Percentiles rank a stretch among this genome's conserved stretches.
Conservation (phyloP, 805 yeast genomes). For the Metschnikowia amazonensis region DNA sequence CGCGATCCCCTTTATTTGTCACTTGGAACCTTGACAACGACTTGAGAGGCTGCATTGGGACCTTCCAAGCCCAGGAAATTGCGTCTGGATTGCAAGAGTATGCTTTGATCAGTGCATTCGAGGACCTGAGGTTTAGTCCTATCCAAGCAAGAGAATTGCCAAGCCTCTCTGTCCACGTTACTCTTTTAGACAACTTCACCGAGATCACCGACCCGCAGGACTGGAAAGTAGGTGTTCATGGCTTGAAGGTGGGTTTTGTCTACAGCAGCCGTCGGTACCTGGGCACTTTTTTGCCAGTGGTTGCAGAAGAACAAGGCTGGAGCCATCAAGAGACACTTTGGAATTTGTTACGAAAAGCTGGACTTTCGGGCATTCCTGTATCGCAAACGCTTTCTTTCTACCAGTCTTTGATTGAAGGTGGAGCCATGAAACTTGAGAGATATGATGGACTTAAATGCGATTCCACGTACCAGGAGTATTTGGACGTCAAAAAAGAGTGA, state of each 20-base stretch:
- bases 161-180: conserved; percentile 54
- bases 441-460: conserved; percentile 35
- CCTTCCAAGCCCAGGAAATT: conserved; percentile 57
- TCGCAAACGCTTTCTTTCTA: conserved; percentile 24
- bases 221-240: conserved; percentile 84
- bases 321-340: conserved; percentile 63
- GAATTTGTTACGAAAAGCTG: conserved; percentile 73
- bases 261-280: conserved; percentile 40
- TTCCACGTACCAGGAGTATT: conserved; percentile 25
- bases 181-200: conserved; percentile 59
- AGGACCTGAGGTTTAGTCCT: conserved; percentile 76
- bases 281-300: conserved; percentile 89
- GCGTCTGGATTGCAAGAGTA: conserved; percentile 59
- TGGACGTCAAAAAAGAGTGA: background rate
- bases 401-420: conserved; percentile 26
- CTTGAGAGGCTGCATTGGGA: conserved; percentile 92
- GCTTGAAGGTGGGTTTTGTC: conserved; percentile 59
- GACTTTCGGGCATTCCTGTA: conserved; percentile 22
- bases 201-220: conserved; percentile 50
- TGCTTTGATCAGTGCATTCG: conserved; percentile 60
- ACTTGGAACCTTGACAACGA: conserved; percentile 68
- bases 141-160: conserved; percentile 54
- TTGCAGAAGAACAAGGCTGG: conserved; percentile 87
- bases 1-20: conserved; percentile 63
- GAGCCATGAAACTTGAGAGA: conserved; percentile 31